phyloP scores from a whole-genome alignment of 306 rosid genomes.

The Oxytropis ochrocephala region DNA sequence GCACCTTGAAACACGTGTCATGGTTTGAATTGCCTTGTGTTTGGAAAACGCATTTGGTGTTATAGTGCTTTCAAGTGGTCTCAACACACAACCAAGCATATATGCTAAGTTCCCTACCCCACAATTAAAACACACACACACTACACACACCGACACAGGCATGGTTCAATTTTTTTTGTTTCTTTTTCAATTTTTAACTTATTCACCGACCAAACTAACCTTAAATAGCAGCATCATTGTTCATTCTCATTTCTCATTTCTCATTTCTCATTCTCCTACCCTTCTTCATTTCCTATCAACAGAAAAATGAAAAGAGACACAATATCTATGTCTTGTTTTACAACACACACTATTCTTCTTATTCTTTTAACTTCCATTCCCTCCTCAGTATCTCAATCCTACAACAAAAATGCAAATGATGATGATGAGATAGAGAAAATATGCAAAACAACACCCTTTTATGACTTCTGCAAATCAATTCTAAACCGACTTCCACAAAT shows the following conservation, averaged over 20 bases:
- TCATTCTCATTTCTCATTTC: not conserved
- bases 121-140: too few species aligned
- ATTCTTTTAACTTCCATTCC: not conserved
- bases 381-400: conserved; percentile 12
- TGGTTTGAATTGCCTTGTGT: not conserved
- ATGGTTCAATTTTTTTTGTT: not conserved
- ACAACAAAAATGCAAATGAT: not conserved
- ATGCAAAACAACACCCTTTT: conserved; percentile 45
- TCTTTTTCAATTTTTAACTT: conserved; percentile 1
- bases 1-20: not conserved
- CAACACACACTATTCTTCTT: conserved; percentile 15
- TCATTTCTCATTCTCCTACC: not conserved
- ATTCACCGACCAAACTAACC: conserved; percentile 6
- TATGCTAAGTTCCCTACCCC: too few species aligned
- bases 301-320: conserved; percentile 20
- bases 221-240: conserved; percentile 10
- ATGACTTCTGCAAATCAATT: conserved; percentile 33
- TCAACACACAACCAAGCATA: too few species aligned
- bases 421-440: conserved; percentile 18
- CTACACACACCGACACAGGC: too few species aligned
- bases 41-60: too few species aligned
- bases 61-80: too few species aligned
- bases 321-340: not conserved
- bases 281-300: not conserved
- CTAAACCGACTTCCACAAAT: conserved; percentile 33